Percentiles rank a stretch among this genome's conserved stretches.
Conservation (phyloP, 2,329 filamentous ascomycete genomes). For the Alternaria conjuncta region DNA sequence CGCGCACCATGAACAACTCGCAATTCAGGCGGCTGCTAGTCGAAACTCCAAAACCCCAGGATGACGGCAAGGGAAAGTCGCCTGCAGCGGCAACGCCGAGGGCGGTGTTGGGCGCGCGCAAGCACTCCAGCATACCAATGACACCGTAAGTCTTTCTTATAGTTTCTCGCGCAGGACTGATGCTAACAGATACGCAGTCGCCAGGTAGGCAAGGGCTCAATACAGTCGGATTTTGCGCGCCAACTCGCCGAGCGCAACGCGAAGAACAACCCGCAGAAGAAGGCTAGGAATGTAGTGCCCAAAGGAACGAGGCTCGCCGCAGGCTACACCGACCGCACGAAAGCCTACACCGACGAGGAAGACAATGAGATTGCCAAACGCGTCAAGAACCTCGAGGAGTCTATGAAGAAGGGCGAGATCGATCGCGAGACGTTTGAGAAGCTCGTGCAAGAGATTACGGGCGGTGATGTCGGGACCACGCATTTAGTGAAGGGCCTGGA, state of each 20-base stretch:
- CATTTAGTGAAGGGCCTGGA: slow-evolving; percentile 94
- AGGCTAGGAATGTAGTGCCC: slow-evolving; percentile 78
- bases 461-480: slow-evolving; percentile 79
- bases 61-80: slow-evolving; percentile 34
- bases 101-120: slow-evolving; percentile 74
- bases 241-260: slow-evolving; percentile 79
- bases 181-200: slow-evolving; percentile 59
- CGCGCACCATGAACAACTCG: slow-evolving; percentile 81
- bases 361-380: slow-evolving; percentile 66
- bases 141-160: slow-evolving; percentile 71
- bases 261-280: slow-evolving; percentile 66
- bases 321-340: slow-evolving; percentile 85
- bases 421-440: slow-evolving; percentile 79
- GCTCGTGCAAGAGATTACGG: slow-evolving; percentile 76
- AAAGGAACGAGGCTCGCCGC: slow-evolving; percentile 80
- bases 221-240: slow-evolving; percentile 75
- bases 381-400: slow-evolving; percentile 79
- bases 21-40: slow-evolving; percentile 81
- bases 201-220: slow-evolving; percentile 61
- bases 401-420: slow-evolving; percentile 83
- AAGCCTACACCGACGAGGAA: slow-evolving; percentile 62
- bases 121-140: slow-evolving; percentile 87
- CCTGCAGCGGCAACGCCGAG: slow-evolving; percentile 39
- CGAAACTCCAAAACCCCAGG: slow-evolving; percentile 54
- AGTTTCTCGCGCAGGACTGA: background rate